A percentile compares a stretch with the other conserved stretches of the same genome.
phyloP scores from a whole-genome alignment of 176 grass and related monocot genomes.

The Rhipidocladum racemiflorum region DNA sequence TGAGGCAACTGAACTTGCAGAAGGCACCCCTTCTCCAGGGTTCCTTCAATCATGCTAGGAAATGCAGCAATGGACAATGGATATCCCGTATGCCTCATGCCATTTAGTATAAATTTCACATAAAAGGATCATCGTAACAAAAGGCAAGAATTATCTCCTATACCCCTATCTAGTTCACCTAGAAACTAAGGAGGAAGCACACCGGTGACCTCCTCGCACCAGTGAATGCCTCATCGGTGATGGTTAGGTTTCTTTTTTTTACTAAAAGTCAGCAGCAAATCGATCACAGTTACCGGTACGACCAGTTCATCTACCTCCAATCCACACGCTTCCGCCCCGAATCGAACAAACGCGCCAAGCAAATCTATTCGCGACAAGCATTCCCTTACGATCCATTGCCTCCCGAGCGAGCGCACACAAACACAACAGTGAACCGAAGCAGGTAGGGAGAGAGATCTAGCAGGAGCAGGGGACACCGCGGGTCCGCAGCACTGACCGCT shows the following conservation, averaged over 20 bases:
- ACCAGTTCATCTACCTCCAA: background rate
- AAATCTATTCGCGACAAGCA: background rate
- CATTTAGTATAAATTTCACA: background rate
- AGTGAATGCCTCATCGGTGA: background rate
- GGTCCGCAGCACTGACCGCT: conserved; percentile 43
- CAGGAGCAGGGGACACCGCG: background rate
- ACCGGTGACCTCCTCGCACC: background rate
- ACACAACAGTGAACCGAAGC: background rate
- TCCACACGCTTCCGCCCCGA: background rate
- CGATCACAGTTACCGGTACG: background rate
- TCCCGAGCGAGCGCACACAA: background rate
- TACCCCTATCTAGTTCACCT: background rate
- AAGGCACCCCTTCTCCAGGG: background rate
- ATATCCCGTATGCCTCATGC: background rate
- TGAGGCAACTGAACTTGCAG: background rate
- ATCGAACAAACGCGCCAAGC: background rate
- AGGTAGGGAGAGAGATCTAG: background rate
- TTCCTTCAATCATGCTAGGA: background rate
- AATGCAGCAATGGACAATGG: background rate
- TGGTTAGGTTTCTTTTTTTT: background rate
- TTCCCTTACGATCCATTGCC: background rate
- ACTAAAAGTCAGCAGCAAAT: background rate
- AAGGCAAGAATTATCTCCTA: background rate
- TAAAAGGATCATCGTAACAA: background rate
- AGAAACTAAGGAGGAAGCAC: conserved; percentile 10